phyloP scores from a whole-genome alignment of 2,329 filamentous ascomycete genomes.

The Aspergillus thermomutatus region DNA sequence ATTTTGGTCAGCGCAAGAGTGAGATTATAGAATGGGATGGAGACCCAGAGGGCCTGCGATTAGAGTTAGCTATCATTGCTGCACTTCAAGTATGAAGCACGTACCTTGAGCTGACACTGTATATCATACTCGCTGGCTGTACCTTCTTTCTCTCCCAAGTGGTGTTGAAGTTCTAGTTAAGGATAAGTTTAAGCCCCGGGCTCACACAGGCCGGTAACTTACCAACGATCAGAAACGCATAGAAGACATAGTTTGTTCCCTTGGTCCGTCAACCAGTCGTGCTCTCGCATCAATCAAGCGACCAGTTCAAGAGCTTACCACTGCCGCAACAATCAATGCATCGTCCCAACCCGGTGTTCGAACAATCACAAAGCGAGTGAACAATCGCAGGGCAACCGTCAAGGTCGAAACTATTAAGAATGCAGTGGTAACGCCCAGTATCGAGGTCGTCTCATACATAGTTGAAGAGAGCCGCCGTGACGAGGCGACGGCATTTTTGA shows the following conservation, averaged over 20 bases:
- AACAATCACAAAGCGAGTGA: conserved; percentile 20
- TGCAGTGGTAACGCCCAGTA: conserved; percentile 15
- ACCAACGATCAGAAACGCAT: conserved; percentile 13
- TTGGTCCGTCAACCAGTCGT: conserved; percentile 7
- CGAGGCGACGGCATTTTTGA: not conserved
- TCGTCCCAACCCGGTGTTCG: conserved; percentile 27
- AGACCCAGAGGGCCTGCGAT: conserved; percentile 27
- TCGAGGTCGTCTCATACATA: conserved; percentile 17
- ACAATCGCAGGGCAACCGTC: conserved; percentile 21
- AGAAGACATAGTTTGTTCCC: conserved; percentile 3
- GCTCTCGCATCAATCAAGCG: not conserved
- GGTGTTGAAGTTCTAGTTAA: conserved; percentile 19
- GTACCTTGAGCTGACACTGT: conserved; percentile 21
- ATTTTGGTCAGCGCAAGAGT: conserved; percentile 30
- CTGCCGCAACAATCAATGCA: conserved; percentile 18
- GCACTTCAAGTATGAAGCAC: not conserved
- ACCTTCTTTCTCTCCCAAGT: conserved; percentile 15
- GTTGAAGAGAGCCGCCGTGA: not conserved
- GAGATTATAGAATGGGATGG: conserved; percentile 35
- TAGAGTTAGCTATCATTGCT: not conserved
- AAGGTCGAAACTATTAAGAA: conserved; percentile 19
- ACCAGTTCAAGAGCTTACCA: conserved; percentile 11
- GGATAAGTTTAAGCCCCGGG: not conserved
- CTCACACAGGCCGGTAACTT: not conserved
- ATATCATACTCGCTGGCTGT: conserved; percentile 5